phyloP scores from a whole-genome alignment of 2,329 filamentous ascomycete genomes.

The Aspergillus neoniger region DNA sequence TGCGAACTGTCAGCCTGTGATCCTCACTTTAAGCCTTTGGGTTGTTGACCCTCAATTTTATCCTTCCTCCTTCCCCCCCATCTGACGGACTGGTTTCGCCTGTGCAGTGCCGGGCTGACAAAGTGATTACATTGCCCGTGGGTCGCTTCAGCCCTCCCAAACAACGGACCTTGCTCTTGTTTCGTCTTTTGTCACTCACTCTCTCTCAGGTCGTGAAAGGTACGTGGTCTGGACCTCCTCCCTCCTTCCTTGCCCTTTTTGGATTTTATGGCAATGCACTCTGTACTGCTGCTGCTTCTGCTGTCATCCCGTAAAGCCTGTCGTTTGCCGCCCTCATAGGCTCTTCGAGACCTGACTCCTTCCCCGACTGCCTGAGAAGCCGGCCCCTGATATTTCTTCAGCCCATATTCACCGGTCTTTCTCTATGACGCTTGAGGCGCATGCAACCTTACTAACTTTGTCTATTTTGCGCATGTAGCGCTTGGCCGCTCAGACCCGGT shows the following conservation, averaged over 20 bases:
- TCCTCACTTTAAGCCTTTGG: slow-evolving; percentile 17
- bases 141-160: slow-evolving; percentile 14
- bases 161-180: slow-evolving; percentile 17
- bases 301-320: slow-evolving; percentile 1
- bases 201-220: slow-evolving; percentile 36
- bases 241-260: background rate
- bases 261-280: background rate
- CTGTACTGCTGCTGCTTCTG: background rate
- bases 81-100: slow-evolving; percentile 22
- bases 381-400: slow-evolving; percentile 10
- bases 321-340: background rate
- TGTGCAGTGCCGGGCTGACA: slow-evolving; percentile 19
- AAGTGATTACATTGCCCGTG: slow-evolving; percentile 20
- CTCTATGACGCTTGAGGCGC: background rate
- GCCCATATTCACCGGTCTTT: background rate
- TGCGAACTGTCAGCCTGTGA: slow-evolving; percentile 18
- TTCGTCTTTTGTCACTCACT: slow-evolving; percentile 35
- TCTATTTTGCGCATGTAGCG: slow-evolving; percentile 21
- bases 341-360: background rate
- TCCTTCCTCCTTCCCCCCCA: slow-evolving; percentile 15
- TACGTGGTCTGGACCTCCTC: slow-evolving; percentile 23
- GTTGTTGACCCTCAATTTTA: slow-evolving; percentile 25
- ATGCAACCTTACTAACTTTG: slow-evolving; percentile 21
- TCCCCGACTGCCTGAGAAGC: background rate
- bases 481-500: slow-evolving; percentile 31